phyloP scores from a whole-genome alignment of 257 asterid species.

The Verbena officinalis region DNA sequence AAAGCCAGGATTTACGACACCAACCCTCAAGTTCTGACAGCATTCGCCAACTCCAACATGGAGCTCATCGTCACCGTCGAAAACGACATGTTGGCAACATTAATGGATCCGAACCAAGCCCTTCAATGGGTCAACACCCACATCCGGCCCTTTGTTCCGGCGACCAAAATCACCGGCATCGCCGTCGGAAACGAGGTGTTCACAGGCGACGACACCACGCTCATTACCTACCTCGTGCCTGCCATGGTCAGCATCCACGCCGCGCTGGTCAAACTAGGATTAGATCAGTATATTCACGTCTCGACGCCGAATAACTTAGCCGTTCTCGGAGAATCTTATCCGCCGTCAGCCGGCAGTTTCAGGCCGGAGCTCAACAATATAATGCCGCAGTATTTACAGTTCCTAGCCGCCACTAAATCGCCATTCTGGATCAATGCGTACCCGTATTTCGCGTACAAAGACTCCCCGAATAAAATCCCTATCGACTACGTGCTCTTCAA shows the following conservation, averaged over 20 bases:
- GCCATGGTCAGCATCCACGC: constrained; percentile 73
- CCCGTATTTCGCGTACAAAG: constrained; percentile 91
- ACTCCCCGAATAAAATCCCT: constrained; percentile 52
- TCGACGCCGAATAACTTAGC: constrained; percentile 75
- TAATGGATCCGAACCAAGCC: constrained; percentile 62
- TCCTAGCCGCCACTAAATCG: constrained; percentile 57
- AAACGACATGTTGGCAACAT: constrained; percentile 52
- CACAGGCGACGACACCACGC: constrained; percentile 63
- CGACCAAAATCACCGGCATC: constrained; percentile 78
- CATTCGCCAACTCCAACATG: constrained; percentile 71
- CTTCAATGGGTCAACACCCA: constrained; percentile 68
- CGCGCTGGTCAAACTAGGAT: constrained; percentile 54
- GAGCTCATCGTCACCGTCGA: constrained; percentile 79
- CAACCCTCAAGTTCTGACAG: constrained; percentile 57
- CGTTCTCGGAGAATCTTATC: constrained; percentile 64
- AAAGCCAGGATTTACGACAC: constrained; percentile 91
- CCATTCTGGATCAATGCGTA: constrained; percentile 93
- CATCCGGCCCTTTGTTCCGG: constrained; percentile 64
- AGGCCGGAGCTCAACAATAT: constrained; percentile 44
- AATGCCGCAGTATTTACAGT: constrained; percentile 67
- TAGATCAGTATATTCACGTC: constrained; percentile 59
- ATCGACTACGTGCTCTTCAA: constrained; percentile 71
- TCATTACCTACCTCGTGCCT: constrained; percentile 61
- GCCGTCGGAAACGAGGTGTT: constrained; percentile 86
- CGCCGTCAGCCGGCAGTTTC: constrained; percentile 87